These are phyloP conservation scores for Phytophthora hibernalis DNA, from an alignment of 352 stramenopile species.

Conservation along the genomic window DNA sequence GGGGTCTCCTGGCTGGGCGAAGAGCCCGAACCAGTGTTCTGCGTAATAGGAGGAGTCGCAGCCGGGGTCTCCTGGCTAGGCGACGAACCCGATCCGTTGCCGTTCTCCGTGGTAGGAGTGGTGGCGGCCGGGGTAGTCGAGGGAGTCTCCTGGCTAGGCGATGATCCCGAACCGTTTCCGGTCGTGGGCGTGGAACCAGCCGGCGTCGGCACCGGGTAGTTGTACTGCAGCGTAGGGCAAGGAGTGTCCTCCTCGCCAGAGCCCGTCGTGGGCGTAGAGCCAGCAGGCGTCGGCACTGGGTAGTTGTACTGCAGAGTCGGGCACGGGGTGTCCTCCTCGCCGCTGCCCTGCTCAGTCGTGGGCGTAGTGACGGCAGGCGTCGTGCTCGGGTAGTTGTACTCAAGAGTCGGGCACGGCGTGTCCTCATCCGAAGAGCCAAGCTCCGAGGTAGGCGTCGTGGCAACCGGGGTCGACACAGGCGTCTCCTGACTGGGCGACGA, in stretches of 20 bases:
- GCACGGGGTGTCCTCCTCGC: conserved; percentile 15
- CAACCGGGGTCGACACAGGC: conserved; percentile 11
- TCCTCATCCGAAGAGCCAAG: conserved; percentile 23
- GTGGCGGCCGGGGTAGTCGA: conserved; percentile 12
- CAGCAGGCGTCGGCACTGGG: not conserved
- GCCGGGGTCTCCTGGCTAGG: not conserved
- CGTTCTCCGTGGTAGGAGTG: conserved; percentile 6
- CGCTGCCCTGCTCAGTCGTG: conserved; percentile 3
- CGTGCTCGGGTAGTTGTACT: conserved; percentile 37
- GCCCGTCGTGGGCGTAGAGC: not conserved
- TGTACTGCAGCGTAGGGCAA: conserved; percentile 33
- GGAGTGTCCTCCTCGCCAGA: not conserved
- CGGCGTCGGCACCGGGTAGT: conserved; percentile 2
- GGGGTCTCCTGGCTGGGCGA: conserved; percentile 4
- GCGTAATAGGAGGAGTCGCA: not conserved
- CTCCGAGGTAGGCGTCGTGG: conserved; percentile 20
- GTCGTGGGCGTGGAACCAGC: conserved; percentile 2
- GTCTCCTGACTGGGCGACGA: conserved; percentile 15
- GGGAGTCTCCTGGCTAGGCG: conserved; percentile 7
- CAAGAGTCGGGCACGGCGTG: conserved; percentile 34
- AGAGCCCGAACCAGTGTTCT: not conserved
- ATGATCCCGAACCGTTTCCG: conserved; percentile 2
- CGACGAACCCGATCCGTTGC: not conserved
- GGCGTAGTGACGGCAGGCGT: conserved; percentile 3
- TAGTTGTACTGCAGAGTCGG: conserved; percentile 30